Evolutionary conservation across 306 rosid species (phyloP).

Genomic region (Cicer bijugum): DNA sequence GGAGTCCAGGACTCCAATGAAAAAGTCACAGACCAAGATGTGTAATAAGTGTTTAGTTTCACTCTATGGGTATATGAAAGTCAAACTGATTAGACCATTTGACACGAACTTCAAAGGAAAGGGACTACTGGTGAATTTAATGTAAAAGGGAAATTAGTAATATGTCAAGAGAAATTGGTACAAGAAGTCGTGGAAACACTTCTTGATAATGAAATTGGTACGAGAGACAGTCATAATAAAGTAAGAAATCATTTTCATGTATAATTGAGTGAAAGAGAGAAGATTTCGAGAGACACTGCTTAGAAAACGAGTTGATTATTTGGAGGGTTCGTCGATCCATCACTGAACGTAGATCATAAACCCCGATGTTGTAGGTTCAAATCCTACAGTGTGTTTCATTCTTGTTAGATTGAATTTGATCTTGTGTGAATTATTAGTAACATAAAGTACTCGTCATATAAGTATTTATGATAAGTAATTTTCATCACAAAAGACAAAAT

Average conservation of each 20-base stretch:
- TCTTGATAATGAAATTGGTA: neutral
- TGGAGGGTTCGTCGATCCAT: neutral
- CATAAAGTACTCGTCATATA: no score
- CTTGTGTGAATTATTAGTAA: neutral
- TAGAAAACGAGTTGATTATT: neutral
- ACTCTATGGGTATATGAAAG: neutral
- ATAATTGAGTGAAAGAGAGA: neutral
- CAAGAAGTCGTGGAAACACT: neutral
- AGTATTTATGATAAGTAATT: no score
- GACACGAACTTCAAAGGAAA: slow-evolving; percentile 21
- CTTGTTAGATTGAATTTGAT: neutral
- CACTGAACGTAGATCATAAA: neutral
- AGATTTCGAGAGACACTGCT: neutral
- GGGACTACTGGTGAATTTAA: neutral
- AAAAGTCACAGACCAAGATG: slow-evolving; percentile 11
- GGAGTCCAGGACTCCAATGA: slow-evolving; percentile 9
- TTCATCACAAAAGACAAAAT: no score
- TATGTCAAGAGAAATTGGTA: neutral
- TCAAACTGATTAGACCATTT: neutral
- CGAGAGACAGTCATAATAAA: neutral
- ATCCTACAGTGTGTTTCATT: neutral
- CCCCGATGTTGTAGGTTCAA: neutral
- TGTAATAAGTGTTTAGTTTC: neutral
- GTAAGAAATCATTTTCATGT: neutral
- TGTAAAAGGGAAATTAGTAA: neutral